Base-by-base conservation (phyloP, 441 rosid genomes). In the Bruguiera hainesii region DNA sequence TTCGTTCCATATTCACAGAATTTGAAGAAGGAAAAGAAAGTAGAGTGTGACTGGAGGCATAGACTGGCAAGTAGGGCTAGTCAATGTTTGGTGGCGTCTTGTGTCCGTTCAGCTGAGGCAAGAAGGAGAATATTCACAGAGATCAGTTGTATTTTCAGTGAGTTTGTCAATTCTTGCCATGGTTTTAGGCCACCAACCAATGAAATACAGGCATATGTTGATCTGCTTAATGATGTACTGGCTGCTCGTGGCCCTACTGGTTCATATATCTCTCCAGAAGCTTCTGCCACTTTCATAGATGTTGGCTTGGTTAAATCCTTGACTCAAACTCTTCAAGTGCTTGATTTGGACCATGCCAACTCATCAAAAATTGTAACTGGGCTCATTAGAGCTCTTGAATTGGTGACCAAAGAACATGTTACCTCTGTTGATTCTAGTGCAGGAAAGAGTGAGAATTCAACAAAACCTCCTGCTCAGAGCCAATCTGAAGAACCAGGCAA, bases 361-460 rank as follows among this genome's bases (percentile, higher is more conserved):
- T 90, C 98, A 23, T 92, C 97, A 33, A 92, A 92, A 81, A 82
- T 89, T 77, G 96, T 90, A 61, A 85, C 87, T 33, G 97, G 88
- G 33, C 84, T 90, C 61, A 75, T 96, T 75, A 96, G 90, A 85
- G 94, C 89, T 63, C 81, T 96, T 82, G 99, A 96, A 84, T 73
- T 88, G 84, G 98, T 96, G 50, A 89, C 95, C 7, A 96, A 92
- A 83, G 99, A 96, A 78, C 91, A 96, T 79, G 89, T 92, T 60
- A 89, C 80, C 78, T 79, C 88, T 73, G 81, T 77, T 65, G 90
- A 87, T 73, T 75, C 86, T 64, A 80, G 63, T 74, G 61, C 77
- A 19, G 85, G 75, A 51, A 92, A 90, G 76, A 85, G 77, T 81
- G 96, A 89, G 67, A 90, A 76, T 86, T 76, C 85, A 18, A 57